Conservation (phyloP, 2,329 filamentous ascomycete genomes). For the Paecilomyces sp. region DNA sequence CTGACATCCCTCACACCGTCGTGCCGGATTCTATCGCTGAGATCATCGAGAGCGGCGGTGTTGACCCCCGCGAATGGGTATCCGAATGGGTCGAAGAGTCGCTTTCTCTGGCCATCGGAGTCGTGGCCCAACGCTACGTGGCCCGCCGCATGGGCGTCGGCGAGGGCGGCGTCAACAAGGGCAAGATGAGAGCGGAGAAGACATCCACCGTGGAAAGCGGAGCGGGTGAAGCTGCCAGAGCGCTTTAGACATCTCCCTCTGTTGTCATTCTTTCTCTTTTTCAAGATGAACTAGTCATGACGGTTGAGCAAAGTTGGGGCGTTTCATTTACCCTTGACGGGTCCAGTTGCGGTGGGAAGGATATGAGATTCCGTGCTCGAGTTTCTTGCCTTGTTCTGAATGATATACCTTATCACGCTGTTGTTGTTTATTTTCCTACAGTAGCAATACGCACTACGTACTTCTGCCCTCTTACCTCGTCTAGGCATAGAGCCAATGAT, state of each 20-base stretch:
- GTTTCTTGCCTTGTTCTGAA: background rate
- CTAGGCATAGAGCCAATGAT: background rate
- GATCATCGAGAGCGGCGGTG: conserved; percentile 65
- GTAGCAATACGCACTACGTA: background rate
- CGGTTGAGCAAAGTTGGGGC: background rate
- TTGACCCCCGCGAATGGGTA: conserved; percentile 95
- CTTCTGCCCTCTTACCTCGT: background rate
- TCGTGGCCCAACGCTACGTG: conserved; percentile 92
- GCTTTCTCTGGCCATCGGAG: conserved; percentile 67
- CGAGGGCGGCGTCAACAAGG: conserved; percentile 60
- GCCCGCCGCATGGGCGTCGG: conserved; percentile 93
- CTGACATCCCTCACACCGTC: conserved; percentile 18
- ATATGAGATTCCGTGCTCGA: background rate
- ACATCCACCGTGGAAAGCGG: conserved; percentile 50
- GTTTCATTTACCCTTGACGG: background rate
- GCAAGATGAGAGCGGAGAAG: conserved; percentile 46
- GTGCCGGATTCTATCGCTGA: conserved; percentile 79
- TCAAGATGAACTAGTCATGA: background rate
- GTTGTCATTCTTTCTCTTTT: background rate
- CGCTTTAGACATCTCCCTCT: conserved; percentile 22
- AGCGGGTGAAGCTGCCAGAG: conserved; percentile 55
- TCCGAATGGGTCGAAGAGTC: conserved; percentile 94
- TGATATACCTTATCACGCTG: background rate
- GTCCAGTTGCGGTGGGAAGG: background rate
- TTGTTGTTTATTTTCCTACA: background rate